Evolutionary conservation across 495 filamentous ascomycete species (phyloP), one percentile per base, ranked within the genome.

Genomic region (Cladorrhinum samala): DNA sequence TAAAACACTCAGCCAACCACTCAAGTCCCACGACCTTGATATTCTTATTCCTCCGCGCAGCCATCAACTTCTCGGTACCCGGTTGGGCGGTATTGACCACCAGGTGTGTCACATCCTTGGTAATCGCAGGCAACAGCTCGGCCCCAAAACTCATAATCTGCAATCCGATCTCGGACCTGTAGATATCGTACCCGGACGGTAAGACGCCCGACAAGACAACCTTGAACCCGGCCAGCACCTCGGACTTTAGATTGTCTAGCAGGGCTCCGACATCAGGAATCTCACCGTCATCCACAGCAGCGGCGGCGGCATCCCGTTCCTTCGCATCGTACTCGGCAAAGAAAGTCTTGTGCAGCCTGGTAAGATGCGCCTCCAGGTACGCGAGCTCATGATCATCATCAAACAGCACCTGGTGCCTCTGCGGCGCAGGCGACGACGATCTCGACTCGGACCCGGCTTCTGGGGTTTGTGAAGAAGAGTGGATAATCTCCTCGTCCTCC

Each of bases 131-230:
- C 33, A 79, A 72, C 30, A 98, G 77, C 24, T 77, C 68, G 1
- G 87, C 93, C 17, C 93, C 94, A 67, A 97, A 97, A 57, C 77
- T 86, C 60, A 81, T 83, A 4, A 89, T 84, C 78, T 91, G 94
- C 16, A 89, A 70, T 1, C 84, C 89, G 38, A 94, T 85, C 65
- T 98, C 93, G 18, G 86, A 85, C 46, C 80, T 85, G 33, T 62
- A 58, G 37, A 88, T 80, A 56, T 94, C 83, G n/a, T 85, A 77
- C 4, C 84, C 84, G 4, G 93, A 65, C 16, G 91, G 91, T 9
- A 96, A 79, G 5, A 98, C 82, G 4, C 94, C 93, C 0, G 93
- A 95, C 56, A 96, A 86, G 3, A 93, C 89, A 30, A 98, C 72
- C 5, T 80, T 77, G 19, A 82, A 81, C 14, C 81, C 84, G 0